These are phyloP conservation scores for Sporothrix sp. DNA, from an alignment of 2,329 filamentous ascomycete species.

Conservation along the genomic window DNA sequence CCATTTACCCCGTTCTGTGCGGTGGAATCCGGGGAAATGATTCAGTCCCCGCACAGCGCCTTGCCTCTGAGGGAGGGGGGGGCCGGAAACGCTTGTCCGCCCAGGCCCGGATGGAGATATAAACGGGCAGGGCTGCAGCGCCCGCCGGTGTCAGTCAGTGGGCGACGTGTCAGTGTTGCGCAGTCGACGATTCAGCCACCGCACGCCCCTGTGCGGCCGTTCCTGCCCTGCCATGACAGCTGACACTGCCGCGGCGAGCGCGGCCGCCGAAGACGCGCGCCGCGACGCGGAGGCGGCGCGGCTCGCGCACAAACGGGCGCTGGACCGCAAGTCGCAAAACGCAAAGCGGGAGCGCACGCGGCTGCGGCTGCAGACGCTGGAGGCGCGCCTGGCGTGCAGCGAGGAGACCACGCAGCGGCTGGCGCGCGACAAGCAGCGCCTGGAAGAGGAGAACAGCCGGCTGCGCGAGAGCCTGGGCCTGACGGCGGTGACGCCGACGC, in stretches of 20 bases:
- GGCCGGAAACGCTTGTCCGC: not conserved
- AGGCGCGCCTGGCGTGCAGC: not conserved
- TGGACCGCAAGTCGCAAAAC: slow-evolving; percentile 5
- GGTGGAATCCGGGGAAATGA: not conserved
- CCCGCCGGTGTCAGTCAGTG: not conserved
- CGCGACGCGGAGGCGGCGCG: not conserved
- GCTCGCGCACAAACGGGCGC: not conserved
- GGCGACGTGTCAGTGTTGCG: not conserved
- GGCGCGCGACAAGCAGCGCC: not conserved
- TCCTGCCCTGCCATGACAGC: not conserved
- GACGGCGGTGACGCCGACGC: no score
- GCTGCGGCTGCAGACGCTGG: not conserved
- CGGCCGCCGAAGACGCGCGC: not conserved
- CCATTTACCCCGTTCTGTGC: no score
- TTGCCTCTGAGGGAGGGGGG: not conserved
- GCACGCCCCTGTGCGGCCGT: not conserved
- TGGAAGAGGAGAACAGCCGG: not conserved
- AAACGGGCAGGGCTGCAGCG: not conserved
- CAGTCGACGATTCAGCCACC: not conserved
- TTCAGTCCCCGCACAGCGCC: not conserved
- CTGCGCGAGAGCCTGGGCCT: not conserved
- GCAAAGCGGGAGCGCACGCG: slow-evolving; percentile 1
- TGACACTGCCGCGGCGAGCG: not conserved
- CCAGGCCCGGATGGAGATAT: not conserved
- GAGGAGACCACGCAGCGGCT: not conserved